These are phyloP conservation scores for Alternaria sp. DNA, from an alignment of 2,329 filamentous ascomycete genomes.

Conservation along the genomic window DNA sequence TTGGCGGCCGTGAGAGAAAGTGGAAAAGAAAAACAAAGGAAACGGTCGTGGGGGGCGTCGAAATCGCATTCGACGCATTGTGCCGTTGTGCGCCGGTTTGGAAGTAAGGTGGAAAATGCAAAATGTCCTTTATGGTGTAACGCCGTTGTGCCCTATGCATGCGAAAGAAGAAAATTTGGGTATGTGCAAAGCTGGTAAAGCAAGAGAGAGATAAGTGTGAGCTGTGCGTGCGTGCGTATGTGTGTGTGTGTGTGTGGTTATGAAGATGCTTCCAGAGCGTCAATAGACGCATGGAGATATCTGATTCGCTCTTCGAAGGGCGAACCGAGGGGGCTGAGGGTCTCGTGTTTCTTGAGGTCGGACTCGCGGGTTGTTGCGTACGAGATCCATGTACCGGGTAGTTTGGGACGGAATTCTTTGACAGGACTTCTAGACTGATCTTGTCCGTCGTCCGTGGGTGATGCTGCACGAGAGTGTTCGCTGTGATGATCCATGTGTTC, in stretches of 20 bases:
- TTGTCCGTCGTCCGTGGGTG: neutral
- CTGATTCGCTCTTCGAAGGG: conserved; percentile 36
- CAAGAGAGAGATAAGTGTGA: conserved; percentile 3
- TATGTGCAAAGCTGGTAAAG: conserved; percentile 13
- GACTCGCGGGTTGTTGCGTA: conserved; percentile 4
- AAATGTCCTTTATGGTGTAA: conserved; percentile 1
- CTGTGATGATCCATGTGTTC: conserved; percentile 25
- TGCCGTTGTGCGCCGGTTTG: conserved; percentile 33
- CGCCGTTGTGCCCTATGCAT: conserved; percentile 4
- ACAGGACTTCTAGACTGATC: conserved; percentile 4
- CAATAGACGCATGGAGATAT: conserved; percentile 30
- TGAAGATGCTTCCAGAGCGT: conserved; percentile 22
- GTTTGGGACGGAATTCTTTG: conserved; percentile 13
- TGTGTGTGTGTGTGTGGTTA: conserved; percentile 1
- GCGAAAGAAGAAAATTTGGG: neutral
- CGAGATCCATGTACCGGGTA: conserved; percentile 18
- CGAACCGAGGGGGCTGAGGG: conserved; percentile 33
- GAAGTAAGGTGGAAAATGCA: conserved; percentile 1
- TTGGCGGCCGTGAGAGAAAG: conserved; percentile 23
- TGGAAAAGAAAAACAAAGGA: conserved; percentile 35
- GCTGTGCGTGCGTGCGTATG: neutral
- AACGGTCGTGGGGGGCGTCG: conserved; percentile 39
- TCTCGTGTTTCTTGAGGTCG: conserved; percentile 4
- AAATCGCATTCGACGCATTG: conserved; percentile 42
- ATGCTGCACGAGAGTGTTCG: conserved; percentile 2